phyloP scores from a whole-genome alignment of 2,329 filamentous ascomycete genomes.

The Pseudogymnoascus sp. region DNA sequence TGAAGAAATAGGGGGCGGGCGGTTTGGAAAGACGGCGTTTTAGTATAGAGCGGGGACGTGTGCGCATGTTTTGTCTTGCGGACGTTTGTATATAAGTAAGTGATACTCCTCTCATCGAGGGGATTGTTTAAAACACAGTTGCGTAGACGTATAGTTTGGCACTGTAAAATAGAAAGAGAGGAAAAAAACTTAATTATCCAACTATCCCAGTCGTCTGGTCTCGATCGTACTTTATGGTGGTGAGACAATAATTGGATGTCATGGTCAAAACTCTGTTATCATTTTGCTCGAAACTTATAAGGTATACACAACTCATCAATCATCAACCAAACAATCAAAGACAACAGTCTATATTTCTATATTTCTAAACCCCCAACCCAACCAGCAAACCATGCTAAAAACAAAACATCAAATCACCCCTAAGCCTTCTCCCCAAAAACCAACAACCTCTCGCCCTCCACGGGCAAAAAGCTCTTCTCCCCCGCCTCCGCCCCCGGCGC shows the following conservation, averaged over 20 bases:
- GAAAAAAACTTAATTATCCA: constrained; percentile 7
- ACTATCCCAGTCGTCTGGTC: neutral
- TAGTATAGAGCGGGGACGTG: neutral
- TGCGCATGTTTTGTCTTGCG: neutral
- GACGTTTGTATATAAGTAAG: constrained; percentile 8
- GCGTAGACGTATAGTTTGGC: neutral
- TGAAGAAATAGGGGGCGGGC: neutral
- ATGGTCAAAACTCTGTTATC: neutral
- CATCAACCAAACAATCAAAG: neutral
- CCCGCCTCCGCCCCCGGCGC: constrained; percentile 45
- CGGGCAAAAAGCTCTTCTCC: constrained; percentile 55
- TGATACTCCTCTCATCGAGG: constrained; percentile 1
- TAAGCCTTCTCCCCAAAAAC: constrained; percentile 39
- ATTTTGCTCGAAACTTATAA: neutral
- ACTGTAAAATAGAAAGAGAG: neutral
- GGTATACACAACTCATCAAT: neutral
- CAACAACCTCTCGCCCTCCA: constrained; percentile 57
- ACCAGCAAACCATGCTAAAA: neutral
- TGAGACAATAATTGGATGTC: neutral
- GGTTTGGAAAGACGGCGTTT: neutral
- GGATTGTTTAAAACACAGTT: neutral
- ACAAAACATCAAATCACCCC: neutral
- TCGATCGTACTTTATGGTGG: neutral
- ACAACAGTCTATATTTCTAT: too few relatives aligned
- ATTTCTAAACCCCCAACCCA: neutral